A percentile compares a stretch with the other conserved stretches of the same genome.
These are phyloP conservation scores for Pestalotiopsis sp. DNA, from an alignment of 2,329 filamentous ascomycete species.

Conservation along the genomic window DNA sequence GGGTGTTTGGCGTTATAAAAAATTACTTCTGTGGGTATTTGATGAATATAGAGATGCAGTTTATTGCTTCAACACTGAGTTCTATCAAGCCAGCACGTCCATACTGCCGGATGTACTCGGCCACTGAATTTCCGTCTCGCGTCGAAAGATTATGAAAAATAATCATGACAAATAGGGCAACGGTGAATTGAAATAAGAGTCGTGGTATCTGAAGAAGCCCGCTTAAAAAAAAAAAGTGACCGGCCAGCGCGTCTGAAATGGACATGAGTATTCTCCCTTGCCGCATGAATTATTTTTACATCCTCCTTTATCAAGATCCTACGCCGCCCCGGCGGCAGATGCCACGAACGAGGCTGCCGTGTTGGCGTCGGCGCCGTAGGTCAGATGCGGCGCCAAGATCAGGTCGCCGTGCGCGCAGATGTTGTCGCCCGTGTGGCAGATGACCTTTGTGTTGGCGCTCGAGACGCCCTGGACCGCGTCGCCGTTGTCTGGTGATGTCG, in stretches of 20 bases:
- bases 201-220: not conserved
- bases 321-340: not conserved
- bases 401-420: constrained; percentile 32
- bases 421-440: constrained; percentile 35
- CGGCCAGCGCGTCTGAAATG: not conserved
- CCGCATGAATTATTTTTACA: not conserved
- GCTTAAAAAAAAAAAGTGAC: not conserved
- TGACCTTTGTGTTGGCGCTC: constrained; percentile 21
- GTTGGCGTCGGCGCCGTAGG: constrained; percentile 26
- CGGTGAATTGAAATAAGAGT: not conserved
- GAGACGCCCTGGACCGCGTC: constrained; percentile 31
- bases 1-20: constrained; percentile 14
- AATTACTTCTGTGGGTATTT: not conserved
- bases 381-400: constrained; percentile 20
- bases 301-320: not conserved
- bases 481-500: constrained; percentile 16
- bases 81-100: not conserved
- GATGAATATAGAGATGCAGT: not conserved
- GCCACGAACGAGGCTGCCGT: constrained; percentile 15
- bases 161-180: not conserved
- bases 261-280: not conserved
- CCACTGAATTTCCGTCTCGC: not conserved
- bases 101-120: not conserved
- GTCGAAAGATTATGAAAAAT: not conserved
- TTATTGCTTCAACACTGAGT: not conserved